Conservation (phyloP, 2,329 filamentous ascomycete species). For the Apiospora rasikravindrae region DNA sequence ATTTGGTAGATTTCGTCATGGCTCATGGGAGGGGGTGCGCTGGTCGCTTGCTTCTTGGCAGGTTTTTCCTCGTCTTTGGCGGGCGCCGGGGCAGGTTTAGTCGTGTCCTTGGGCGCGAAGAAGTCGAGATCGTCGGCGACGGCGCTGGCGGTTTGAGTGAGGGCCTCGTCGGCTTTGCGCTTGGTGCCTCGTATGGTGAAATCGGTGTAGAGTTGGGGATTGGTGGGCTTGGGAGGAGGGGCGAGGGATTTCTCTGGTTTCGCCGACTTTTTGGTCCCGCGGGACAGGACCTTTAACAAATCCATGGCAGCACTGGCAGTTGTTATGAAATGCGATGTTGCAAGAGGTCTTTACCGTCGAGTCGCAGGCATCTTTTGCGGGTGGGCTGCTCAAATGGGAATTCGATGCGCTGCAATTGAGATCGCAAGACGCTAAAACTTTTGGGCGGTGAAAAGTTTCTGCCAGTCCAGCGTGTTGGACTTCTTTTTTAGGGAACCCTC, state of each 20-base stretch:
- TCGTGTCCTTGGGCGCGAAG: constrained; percentile 56
- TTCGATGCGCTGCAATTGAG: constrained; percentile 11
- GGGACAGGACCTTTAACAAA: constrained; percentile 74
- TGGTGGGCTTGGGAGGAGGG: constrained; percentile 53
- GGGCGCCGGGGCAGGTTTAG: constrained; percentile 28
- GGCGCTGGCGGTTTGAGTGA: constrained; percentile 40
- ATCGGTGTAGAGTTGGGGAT: constrained; percentile 74
- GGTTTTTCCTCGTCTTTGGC: constrained; percentile 29
- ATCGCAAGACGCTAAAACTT: neutral
- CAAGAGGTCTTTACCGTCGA: neutral
- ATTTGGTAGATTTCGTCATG: constrained; percentile 76
- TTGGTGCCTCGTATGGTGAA: constrained; percentile 52
- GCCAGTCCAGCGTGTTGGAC: neutral
- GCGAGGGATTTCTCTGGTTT: constrained; percentile 43
- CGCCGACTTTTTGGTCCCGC: constrained; percentile 66
- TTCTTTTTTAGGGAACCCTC: neutral
- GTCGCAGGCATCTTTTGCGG: neutral
- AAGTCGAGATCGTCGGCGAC: constrained; percentile 58
- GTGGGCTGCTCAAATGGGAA: neutral
- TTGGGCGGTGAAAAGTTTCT: constrained; percentile 11
- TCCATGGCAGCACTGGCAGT: constrained; percentile 58
- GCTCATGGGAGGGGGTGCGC: constrained; percentile 52
- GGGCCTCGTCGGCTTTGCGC: constrained; percentile 57
- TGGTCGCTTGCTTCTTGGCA: constrained; percentile 31
- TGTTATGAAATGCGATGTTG: neutral